Base-by-base conservation (phyloP, 2,329 filamentous ascomycete species). In the Pseudogymnoascus destructans region DNA sequence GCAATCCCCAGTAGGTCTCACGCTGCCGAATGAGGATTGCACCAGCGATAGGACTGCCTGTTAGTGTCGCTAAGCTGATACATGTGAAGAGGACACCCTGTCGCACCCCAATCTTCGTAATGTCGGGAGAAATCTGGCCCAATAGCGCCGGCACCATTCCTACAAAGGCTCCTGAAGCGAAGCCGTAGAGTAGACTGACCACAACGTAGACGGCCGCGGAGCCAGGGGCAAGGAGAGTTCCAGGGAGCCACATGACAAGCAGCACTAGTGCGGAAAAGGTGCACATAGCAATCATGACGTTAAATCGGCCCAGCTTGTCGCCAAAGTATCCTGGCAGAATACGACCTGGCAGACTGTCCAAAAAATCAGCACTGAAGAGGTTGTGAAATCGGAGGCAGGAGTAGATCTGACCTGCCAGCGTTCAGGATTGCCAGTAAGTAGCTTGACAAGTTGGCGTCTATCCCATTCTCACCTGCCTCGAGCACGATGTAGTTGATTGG, bases 21-120 rank as follows among this genome's bases (percentile, higher is more conserved):
- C 75, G 61, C 62, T 78, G 73, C 2, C 69, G 68, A 15, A 68
- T 68, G 10, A 84, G 73, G 15, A 85, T 74, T 9, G 79, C 80
- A 7, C 84, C 84, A 1, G 75, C 84, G 62, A 88, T 84, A 0
- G 85, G 85, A 33, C 75, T 79, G 0, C 83, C 81, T 0, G 80
- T 80, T 42, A 90, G 71, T 1, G 80, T 82, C 3, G 80, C 84
- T 27, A 89, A 71, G 1, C 79, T 77, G 58, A 80, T 73, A 33
- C 83, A 65, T n/a, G 79, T 78, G 67, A 84, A 86, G n/a, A 79
- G 74, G 0, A 77, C 75, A 0, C 86, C 86, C 1, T 78, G 81
- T 6, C 86, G 76, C 2, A 81, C 76, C 13, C 86, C 86, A 27
- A 89, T 82, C 67, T 87, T 75, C 15, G 77, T 73, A 23, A 87